Conservation (phyloP, 192 early-diverging fungal species). For the Backusella liffmaniae region DNA sequence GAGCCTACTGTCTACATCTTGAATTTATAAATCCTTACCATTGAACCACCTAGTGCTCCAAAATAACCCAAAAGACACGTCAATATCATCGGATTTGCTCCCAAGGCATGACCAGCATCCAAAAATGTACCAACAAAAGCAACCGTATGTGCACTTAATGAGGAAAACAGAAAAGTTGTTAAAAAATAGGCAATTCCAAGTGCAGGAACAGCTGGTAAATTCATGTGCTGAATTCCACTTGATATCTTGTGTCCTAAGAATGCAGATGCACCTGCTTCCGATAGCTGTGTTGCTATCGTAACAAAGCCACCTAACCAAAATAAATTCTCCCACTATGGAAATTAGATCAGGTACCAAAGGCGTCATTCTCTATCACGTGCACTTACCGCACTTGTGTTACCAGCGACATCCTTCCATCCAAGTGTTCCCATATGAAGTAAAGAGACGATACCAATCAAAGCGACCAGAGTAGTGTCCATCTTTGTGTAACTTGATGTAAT, state of each 20-base stretch:
- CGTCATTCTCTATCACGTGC: background rate
- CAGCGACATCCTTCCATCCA: conserved; percentile 63
- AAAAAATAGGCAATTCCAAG: conserved; percentile 62
- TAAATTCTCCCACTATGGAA: conserved; percentile 71
- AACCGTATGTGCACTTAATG: conserved; percentile 69
- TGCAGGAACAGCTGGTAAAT: conserved; percentile 39
- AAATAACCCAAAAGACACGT: conserved; percentile 62
- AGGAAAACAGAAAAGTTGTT: conserved; percentile 75
- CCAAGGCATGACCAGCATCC: conserved; percentile 64
- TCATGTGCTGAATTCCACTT: conserved; percentile 27
- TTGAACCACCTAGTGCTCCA: conserved; percentile 60
- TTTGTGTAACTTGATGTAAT: conserved; percentile 56
- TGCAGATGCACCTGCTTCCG: conserved; percentile 63
- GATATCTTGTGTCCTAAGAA: conserved; percentile 64
- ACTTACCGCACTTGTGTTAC: conserved; percentile 59
- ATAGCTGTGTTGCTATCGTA: conserved; percentile 71
- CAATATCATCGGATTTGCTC: conserved; percentile 52
- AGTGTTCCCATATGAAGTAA: conserved; percentile 60
- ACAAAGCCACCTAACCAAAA: conserved; percentile 84
- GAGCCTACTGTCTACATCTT: background rate
- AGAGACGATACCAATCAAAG: conserved; percentile 56
- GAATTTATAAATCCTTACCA: conserved; percentile 33
- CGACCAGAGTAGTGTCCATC: conserved; percentile 68
- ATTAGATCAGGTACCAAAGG: background rate
- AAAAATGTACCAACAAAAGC: conserved; percentile 71